These are phyloP conservation scores for Leucaena leucocephala DNA, from an alignment of 306 rosid species.

Conservation along the genomic window DNA sequence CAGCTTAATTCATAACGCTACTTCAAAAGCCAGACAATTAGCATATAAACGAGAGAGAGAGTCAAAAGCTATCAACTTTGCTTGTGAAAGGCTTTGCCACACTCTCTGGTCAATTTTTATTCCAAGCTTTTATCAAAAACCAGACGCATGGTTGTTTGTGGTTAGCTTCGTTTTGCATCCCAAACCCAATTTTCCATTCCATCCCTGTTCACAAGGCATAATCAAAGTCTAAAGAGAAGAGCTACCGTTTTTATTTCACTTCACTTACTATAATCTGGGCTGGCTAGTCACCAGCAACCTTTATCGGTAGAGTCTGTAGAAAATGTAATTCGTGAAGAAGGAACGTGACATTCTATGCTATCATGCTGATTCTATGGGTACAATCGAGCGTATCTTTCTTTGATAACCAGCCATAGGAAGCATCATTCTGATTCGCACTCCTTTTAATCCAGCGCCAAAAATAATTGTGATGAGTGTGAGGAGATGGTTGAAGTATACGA, in stretches of 20 bases:
- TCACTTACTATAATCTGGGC: not conserved
- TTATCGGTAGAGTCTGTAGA: not conserved
- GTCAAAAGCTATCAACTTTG: not conserved
- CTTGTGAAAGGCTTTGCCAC: constrained; percentile 5
- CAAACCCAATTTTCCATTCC: too few species aligned
- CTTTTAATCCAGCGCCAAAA: not conserved
- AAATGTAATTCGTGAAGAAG: not conserved
- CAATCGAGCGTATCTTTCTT: not conserved
- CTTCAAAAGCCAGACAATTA: not conserved
- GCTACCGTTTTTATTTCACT: not conserved
- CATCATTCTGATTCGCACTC: not conserved
- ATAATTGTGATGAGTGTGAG: constrained; percentile 10
- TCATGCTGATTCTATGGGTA: constrained; percentile 1
- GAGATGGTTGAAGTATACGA: not conserved
- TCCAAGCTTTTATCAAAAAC: not conserved
- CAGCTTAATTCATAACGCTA: not conserved
- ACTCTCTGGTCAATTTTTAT: constrained; percentile 18
- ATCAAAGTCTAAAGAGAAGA: not conserved
- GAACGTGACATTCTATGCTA: not conserved
- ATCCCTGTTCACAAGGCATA: not conserved
- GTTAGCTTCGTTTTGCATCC: too few species aligned
- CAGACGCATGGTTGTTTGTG: not conserved
- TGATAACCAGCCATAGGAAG: not conserved
- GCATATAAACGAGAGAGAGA: not conserved
- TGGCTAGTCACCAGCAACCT: not conserved